phyloP scores from a whole-genome alignment of 228 moss, liverwort and hornwort genomes.

The Sphagnum fallax region DNA sequence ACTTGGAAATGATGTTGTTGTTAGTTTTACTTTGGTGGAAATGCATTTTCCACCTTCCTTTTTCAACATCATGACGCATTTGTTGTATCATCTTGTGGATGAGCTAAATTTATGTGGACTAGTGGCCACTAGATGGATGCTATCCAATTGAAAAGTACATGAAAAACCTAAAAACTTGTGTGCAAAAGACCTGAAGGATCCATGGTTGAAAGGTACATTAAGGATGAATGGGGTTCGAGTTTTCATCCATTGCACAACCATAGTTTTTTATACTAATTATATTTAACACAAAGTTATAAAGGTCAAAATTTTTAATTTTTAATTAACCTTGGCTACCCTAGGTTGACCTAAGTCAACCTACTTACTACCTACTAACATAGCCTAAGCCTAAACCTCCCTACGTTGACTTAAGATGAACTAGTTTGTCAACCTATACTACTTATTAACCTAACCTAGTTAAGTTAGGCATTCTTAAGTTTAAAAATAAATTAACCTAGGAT shows the following conservation, averaged over 20 bases:
- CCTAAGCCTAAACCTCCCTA: too few relatives aligned
- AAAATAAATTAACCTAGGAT: too few relatives aligned
- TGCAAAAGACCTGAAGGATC: background rate
- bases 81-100: background rate
- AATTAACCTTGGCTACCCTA: too few relatives aligned
- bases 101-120: background rate
- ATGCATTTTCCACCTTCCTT: conserved; percentile 1
- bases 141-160: background rate
- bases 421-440: too few relatives aligned
- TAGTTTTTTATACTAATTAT: background rate
- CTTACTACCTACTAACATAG: too few relatives aligned
- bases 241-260: background rate
- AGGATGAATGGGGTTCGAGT: background rate
- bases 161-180: too few relatives aligned
- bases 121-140: background rate
- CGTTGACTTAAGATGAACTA: too few relatives aligned
- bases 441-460: too few relatives aligned
- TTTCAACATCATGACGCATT: background rate
- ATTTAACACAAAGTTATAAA: too few relatives aligned
- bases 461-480: too few relatives aligned
- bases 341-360: too few relatives aligned
- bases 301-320: too few relatives aligned
- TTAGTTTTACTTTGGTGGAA: background rate
- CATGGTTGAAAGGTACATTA: background rate
- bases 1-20: background rate